Conservation (phyloP, 192 early-diverging fungal species). For the Diversispora eburnea region DNA sequence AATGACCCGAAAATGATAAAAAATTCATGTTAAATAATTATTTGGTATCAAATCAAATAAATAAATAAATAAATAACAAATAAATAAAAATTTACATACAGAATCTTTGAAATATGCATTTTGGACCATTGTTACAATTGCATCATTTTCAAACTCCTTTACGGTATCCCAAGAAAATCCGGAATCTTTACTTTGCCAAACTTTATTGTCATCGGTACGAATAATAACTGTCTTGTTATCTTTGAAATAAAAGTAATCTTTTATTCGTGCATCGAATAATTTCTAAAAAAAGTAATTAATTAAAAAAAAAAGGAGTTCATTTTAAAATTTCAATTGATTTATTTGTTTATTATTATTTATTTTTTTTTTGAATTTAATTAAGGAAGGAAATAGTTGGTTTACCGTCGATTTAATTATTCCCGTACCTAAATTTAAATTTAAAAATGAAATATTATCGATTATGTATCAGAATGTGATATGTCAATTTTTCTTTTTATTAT, state of each 20-base stretch:
- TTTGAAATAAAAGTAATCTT: slow-evolving; percentile 42
- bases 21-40: background rate
- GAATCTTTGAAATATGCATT: slow-evolving; percentile 59
- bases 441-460: too few species aligned
- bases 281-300: background rate
- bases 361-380: too few species aligned
- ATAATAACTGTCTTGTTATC: slow-evolving; percentile 42
- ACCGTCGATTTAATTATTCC: too few species aligned
- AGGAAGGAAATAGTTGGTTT: too few species aligned
- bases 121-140: slow-evolving; percentile 53
- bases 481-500: too few species aligned
- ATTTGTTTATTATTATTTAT: too few species aligned
- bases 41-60: background rate
- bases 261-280: slow-evolving; percentile 32
- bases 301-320: background rate
- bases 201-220: slow-evolving; percentile 48
- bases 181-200: slow-evolving; percentile 61
- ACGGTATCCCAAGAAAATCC: slow-evolving; percentile 54
- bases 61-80: background rate
- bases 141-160: slow-evolving; percentile 29
- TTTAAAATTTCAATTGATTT: background rate
- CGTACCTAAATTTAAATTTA: too few species aligned
- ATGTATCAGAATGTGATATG: too few species aligned
- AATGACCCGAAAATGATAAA: background rate
- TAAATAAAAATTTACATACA: slow-evolving; percentile 1